These are phyloP conservation scores for Coemansia sp. DNA, from an alignment of 192 early-diverging fungal genomes.

Conservation along the genomic window DNA sequence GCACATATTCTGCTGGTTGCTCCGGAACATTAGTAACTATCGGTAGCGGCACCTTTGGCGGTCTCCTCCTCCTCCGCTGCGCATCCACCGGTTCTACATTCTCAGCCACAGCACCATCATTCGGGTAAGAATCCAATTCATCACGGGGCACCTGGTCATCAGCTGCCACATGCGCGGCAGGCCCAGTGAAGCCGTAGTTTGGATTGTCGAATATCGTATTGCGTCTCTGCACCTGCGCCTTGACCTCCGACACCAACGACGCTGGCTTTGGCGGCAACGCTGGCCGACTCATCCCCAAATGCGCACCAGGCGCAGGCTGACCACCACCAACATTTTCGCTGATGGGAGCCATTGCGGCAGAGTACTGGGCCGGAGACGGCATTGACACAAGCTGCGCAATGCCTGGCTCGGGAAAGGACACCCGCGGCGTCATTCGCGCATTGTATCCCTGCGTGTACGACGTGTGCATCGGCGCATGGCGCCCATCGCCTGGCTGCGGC, in stretches of 20 bases:
- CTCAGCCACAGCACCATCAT: not conserved
- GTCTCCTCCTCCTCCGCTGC: constrained; percentile 4
- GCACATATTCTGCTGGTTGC: constrained; percentile 9
- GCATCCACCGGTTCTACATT: not conserved
- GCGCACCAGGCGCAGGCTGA: not conserved
- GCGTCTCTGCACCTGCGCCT: constrained; percentile 20
- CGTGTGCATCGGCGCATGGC: constrained; percentile 18
- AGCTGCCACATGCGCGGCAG: constrained; percentile 10
- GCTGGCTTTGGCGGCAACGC: constrained; percentile 1
- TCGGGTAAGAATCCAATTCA: constrained; percentile 6
- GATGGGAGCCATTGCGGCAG: not conserved
- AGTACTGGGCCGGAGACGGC: not conserved
- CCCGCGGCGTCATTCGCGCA: constrained; percentile 3
- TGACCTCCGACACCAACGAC: not conserved
- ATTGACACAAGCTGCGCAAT: not conserved
- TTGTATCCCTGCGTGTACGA: constrained; percentile 29
- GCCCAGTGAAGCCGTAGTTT: constrained; percentile 42
- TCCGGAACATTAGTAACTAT: not conserved
- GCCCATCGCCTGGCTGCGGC: constrained; percentile 10
- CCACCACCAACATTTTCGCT: not conserved
- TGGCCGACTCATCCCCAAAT: not conserved
- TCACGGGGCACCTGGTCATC: constrained; percentile 5
- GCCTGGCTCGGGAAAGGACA: constrained; percentile 5
- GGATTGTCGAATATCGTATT: constrained; percentile 63
- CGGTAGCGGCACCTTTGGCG: constrained; percentile 14